A percentile compares a stretch with the other conserved stretches of the same genome.
These are phyloP conservation scores for Serendipita sp. DNA, from an alignment of 768 basidiomycete genomes.

Conservation along the genomic window DNA sequence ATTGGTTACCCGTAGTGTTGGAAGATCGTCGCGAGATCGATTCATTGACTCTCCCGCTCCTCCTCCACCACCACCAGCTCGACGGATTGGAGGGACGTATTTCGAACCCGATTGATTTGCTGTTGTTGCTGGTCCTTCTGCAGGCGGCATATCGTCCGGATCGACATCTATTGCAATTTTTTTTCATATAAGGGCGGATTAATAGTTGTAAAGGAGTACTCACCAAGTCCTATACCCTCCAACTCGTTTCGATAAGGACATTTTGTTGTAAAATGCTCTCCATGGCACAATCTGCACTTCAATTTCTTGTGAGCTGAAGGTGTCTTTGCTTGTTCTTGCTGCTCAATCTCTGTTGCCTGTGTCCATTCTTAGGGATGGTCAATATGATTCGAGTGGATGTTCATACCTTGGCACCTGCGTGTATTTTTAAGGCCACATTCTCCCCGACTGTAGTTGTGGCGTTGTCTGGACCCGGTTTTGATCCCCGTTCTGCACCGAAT, in stretches of 20 bases:
- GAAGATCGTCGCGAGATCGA: slow-evolving; percentile 70
- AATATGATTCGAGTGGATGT: slow-evolving; percentile 13
- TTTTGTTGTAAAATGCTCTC: slow-evolving; percentile 93
- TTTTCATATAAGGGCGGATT: neutral
- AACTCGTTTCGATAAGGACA: slow-evolving; percentile 97
- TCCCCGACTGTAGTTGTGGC: slow-evolving; percentile 88
- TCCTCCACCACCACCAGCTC: slow-evolving; percentile 21
- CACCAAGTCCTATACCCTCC: slow-evolving; percentile 38
- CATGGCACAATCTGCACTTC: slow-evolving; percentile 84
- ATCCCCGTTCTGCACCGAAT: slow-evolving; percentile 84
- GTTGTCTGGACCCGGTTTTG: slow-evolving; percentile 72
- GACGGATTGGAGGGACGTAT: slow-evolving; percentile 87
- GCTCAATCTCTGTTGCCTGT: slow-evolving; percentile 50
- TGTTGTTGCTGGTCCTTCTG: slow-evolving; percentile 18
- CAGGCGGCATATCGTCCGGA: slow-evolving; percentile 23
- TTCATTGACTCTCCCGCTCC: slow-evolving; percentile 55
- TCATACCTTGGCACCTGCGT: slow-evolving; percentile 39
- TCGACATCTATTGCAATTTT: neutral
- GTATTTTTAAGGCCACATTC: slow-evolving; percentile 45
- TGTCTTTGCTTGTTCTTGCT: slow-evolving; percentile 47
- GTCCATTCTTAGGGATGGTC: neutral
- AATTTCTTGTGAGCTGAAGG: slow-evolving; percentile 64
- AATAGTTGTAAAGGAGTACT: neutral
- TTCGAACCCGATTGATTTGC: slow-evolving; percentile 43
- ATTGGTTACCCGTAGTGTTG: slow-evolving; percentile 93